Evolutionary conservation across 768 basidiomycete species (phyloP).

Genomic region (Floccularia luteovirens): DNA sequence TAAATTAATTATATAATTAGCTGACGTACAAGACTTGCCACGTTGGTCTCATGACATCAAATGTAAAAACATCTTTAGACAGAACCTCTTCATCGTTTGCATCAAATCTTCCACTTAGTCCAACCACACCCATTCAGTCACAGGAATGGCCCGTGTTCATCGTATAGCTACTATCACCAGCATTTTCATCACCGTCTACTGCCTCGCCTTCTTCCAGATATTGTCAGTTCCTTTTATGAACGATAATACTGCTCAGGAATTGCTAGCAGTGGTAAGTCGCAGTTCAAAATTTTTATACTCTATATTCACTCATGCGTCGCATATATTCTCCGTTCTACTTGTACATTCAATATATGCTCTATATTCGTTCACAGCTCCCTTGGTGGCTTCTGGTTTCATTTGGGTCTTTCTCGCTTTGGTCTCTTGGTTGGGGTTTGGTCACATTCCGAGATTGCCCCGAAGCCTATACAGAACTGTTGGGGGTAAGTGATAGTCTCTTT

Average conservation of each 20-base stretch:
- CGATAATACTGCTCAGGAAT: slow-evolving; percentile 31
- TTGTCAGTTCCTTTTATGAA: slow-evolving; percentile 50
- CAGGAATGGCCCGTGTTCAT: slow-evolving; percentile 53
- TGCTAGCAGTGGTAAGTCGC: slow-evolving; percentile 53
- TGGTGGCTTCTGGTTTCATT: slow-evolving; percentile 81
- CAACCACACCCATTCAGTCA: slow-evolving; percentile 4
- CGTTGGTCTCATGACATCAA: neutral
- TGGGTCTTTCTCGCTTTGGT: slow-evolving; percentile 73
- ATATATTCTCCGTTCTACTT: neutral
- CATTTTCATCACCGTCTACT: slow-evolving; percentile 38
- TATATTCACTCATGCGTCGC: neutral
- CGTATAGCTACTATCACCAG: slow-evolving; percentile 40
- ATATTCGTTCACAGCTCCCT: slow-evolving; percentile 45
- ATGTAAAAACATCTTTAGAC: neutral
- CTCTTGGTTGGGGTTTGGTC: slow-evolving; percentile 67
- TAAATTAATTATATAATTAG: neutral
- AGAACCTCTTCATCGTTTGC: neutral
- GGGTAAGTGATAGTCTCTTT: slow-evolving; percentile 35
- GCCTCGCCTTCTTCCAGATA: slow-evolving; percentile 47
- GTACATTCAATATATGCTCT: neutral
- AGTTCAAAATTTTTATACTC: slow-evolving; percentile 1
- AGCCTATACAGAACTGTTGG: slow-evolving; percentile 63
- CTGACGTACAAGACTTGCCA: neutral
- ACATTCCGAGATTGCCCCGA: slow-evolving; percentile 76
- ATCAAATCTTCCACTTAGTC: slow-evolving; percentile 1